Evolutionary conservation across 2,329 filamentous ascomycete species (phyloP).

Genomic region (Ophiosphaerella korrae): DNA sequence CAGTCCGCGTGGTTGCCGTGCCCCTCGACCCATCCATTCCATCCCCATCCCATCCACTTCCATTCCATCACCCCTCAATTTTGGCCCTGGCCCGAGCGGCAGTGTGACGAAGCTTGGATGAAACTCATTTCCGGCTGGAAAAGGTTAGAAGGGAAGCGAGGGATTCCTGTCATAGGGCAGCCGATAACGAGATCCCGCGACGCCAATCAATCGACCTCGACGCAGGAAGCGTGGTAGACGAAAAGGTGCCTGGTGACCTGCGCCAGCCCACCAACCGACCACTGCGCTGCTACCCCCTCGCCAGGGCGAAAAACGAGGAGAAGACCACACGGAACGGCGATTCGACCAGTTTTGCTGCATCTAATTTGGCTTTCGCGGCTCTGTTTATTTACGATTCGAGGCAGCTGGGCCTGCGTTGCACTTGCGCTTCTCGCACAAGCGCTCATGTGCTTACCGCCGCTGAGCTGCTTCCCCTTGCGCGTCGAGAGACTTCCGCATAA

Average conservation of each 20-base stretch:
- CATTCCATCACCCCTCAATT: conserved; percentile 26
- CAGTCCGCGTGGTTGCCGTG: not conserved
- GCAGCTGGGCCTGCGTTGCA: not conserved
- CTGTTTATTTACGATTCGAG: too few relatives aligned
- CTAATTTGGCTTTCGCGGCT: not conserved
- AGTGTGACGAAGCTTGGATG: conserved; percentile 35
- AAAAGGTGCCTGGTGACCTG: conserved; percentile 29
- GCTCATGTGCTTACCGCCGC: conserved; percentile 47
- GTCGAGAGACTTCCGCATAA: conserved; percentile 40
- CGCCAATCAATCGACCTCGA: conserved; percentile 1
- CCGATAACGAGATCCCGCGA: conserved; percentile 24
- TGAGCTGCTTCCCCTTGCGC: conserved; percentile 43
- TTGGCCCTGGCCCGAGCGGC: conserved; percentile 29
- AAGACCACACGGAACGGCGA: too few relatives aligned
- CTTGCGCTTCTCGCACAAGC: conserved; percentile 35
- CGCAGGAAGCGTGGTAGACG: too few relatives aligned
- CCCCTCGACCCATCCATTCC: conserved; percentile 3
- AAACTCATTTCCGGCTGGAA: conserved; percentile 27
- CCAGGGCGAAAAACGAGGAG: too few relatives aligned
- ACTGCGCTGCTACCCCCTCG: too few relatives aligned
- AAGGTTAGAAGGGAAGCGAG: conserved; percentile 24
- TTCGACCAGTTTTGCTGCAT: conserved; percentile 14
- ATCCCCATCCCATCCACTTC: conserved; percentile 10
- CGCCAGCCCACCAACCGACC: not conserved
- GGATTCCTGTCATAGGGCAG: conserved; percentile 6